phyloP scores from a whole-genome alignment of 2,329 filamentous ascomycete species.

The Fusarium sp. region DNA sequence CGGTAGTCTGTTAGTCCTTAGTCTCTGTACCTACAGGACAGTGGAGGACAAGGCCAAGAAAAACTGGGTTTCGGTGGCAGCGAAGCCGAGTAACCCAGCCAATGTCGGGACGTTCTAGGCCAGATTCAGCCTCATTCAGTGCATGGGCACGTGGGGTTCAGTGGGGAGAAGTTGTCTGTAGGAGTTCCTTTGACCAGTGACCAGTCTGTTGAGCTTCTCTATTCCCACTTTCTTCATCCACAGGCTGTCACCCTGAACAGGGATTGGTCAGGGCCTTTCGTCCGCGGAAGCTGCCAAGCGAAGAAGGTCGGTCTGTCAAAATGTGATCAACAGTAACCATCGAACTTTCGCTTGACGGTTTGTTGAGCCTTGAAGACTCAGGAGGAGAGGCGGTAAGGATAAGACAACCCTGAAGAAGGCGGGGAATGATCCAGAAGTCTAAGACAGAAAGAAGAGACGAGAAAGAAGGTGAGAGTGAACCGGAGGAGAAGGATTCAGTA shows the following conservation, averaged over 20 bases:
- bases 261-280: slow-evolving; percentile 31
- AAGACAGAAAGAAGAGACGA: slow-evolving; percentile 4
- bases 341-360: background rate
- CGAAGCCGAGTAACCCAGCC: slow-evolving; percentile 24
- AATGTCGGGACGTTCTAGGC: slow-evolving; percentile 44
- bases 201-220: slow-evolving; percentile 17
- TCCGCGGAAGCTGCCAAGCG: slow-evolving; percentile 27
- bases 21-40: slow-evolving; percentile 8
- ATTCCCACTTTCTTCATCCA: slow-evolving; percentile 20
- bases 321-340: slow-evolving; percentile 13
- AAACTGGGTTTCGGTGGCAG: slow-evolving; percentile 39
- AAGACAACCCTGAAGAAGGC: background rate
- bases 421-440: background rate
- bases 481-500: background rate
- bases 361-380: slow-evolving; percentile 3
- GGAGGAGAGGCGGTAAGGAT: slow-evolving; percentile 6
- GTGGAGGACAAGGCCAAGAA: background rate
- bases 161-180: slow-evolving; percentile 24
- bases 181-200: background rate
- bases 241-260: slow-evolving; percentile 15
- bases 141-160: slow-evolving; percentile 46
- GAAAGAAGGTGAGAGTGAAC: background rate
- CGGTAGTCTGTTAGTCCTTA: background rate
- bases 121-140: slow-evolving; percentile 46
- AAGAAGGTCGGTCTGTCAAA: slow-evolving; percentile 22